Evolutionary conservation across 257 asterid species (phyloP).

Genomic region (Plectranthus barbatus): DNA sequence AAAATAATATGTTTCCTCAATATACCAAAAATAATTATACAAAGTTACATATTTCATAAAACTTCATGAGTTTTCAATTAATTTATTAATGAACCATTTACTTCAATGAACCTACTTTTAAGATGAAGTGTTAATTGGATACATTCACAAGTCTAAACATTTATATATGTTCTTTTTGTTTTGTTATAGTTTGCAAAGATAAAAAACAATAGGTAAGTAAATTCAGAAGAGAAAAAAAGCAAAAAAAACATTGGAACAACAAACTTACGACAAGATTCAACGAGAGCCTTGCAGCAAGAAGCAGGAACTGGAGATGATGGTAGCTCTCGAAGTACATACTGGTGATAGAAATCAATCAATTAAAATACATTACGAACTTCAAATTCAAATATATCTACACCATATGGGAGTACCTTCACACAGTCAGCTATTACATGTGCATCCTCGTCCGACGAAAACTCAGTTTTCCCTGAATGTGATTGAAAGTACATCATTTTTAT

Average conservation of each 20-base stretch:
- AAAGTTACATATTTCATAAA: neutral
- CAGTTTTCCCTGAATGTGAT: conserved; percentile 58
- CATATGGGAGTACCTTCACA: conserved; percentile 58
- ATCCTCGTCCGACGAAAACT: conserved; percentile 80
- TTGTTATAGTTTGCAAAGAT: conserved; percentile 7
- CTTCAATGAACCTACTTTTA: neutral
- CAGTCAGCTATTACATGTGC: conserved; percentile 96
- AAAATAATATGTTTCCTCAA: too few relatives aligned
- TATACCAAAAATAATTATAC: too few relatives aligned
- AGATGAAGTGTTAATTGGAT: too few relatives aligned
- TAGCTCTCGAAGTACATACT: conserved; percentile 93
- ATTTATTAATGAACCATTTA: neutral
- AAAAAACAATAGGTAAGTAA: neutral
- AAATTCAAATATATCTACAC: conserved; percentile 7
- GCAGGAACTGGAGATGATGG: conserved; percentile 99
- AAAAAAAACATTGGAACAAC: neutral
- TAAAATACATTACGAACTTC: neutral
- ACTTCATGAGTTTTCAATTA: neutral
- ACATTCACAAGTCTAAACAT: conserved; percentile 8
- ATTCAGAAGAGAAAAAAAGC: neutral
- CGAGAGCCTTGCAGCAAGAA: conserved; percentile 98
- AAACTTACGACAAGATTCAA: conserved; percentile 85
- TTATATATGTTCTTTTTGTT: neutral
- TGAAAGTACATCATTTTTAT: conserved; percentile 1
- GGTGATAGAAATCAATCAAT: conserved; percentile 15